Evolutionary conservation across 2,329 filamentous ascomycete species (phyloP).

Genomic region (Colletotrichum sp.): DNA sequence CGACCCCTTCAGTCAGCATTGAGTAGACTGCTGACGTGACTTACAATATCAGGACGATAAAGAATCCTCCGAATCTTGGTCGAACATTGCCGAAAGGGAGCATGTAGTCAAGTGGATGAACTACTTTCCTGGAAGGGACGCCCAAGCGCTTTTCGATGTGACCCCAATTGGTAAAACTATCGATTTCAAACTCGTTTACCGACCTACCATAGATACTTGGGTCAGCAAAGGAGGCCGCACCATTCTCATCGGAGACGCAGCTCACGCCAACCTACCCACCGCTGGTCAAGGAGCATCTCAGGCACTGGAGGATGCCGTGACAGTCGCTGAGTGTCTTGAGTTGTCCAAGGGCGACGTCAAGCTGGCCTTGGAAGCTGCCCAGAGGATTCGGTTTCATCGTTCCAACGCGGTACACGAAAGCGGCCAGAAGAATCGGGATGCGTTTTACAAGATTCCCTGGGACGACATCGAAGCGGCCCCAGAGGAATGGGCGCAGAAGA

Average conservation of each 20-base stretch:
- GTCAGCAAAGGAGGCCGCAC: background rate
- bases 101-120: constrained; percentile 56
- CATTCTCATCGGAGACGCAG: background rate
- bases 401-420: constrained; percentile 13
- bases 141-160: constrained; percentile 36
- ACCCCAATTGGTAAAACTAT: background rate
- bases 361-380: constrained; percentile 46
- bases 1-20: background rate
- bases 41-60: background rate
- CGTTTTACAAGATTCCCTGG: background rate
- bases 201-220: background rate
- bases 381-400: constrained; percentile 51
- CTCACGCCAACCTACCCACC: background rate
- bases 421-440: background rate
- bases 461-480: background rate
- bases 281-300: background rate
- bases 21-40: background rate
- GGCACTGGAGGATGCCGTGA: background rate
- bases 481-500: background rate
- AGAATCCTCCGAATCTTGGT: background rate
- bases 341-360: constrained; percentile 30
- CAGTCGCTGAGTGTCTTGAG: background rate
- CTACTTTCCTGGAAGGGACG: constrained; percentile 61
- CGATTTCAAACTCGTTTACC: background rate
- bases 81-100: constrained; percentile 27